A percentile compares a stretch with the other conserved stretches of the same genome.
phyloP scores from a whole-genome alignment of 2,329 filamentous ascomycete species.

The Karstenula rhodostoma region DNA sequence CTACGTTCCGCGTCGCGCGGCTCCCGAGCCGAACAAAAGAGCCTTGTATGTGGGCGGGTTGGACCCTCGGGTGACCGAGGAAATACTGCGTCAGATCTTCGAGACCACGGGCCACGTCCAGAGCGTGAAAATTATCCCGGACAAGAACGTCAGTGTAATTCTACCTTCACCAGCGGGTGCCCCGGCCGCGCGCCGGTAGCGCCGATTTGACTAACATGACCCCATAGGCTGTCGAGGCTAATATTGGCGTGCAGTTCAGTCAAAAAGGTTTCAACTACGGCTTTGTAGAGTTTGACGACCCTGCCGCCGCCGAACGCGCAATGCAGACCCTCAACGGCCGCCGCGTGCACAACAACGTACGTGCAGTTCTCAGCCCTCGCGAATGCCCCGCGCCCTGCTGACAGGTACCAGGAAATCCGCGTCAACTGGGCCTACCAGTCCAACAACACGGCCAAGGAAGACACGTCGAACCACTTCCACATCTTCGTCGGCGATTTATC shows the following conservation, averaged over 20 bases:
- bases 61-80: conserved; percentile 93
- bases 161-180: conserved; percentile 25
- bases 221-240: conserved; percentile 4
- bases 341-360: conserved; percentile 92
- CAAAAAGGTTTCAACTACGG: conserved; percentile 96
- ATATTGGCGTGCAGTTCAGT: conserved; percentile 19
- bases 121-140: conserved; percentile 99
- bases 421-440: conserved; percentile 99
- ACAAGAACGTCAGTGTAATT: conserved; percentile 87
- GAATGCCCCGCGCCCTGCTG: conserved; percentile 27
- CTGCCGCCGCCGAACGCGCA: conserved; percentile 91
- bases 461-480: conserved; percentile 98
- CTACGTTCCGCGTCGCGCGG: conserved; percentile 81
- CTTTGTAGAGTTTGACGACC: conserved; percentile 98
- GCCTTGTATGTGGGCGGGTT: conserved; percentile 95
- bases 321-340: conserved; percentile 97
- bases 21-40: conserved; percentile 97
- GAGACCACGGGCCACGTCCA: conserved; percentile 98
- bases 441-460: conserved; percentile 92
- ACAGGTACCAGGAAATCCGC: conserved; percentile 79
- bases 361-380: conserved; percentile 41
- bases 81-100: conserved; percentile 96
- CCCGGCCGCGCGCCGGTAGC: conserved; percentile 7
- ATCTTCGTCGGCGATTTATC: conserved; percentile 98
- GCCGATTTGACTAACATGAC: conserved; percentile 7